Conservation (phyloP, 345 rosid genomes). For the Syzygium aqueum region DNA sequence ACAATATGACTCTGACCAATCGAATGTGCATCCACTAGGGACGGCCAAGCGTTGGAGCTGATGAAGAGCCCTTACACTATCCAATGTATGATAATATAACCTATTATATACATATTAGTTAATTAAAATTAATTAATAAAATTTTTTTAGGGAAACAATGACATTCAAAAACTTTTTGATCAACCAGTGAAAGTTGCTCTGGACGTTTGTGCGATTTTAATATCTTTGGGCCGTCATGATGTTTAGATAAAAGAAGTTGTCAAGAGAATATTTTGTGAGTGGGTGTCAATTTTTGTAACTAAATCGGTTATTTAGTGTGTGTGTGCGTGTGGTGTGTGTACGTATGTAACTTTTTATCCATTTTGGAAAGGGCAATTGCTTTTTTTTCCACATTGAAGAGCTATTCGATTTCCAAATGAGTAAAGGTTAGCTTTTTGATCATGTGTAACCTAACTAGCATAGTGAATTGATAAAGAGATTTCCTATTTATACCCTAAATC, state of each 20-base stretch:
- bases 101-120: neutral
- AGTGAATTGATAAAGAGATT: neutral
- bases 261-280: neutral
- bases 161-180: neutral
- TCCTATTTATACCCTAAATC: neutral
- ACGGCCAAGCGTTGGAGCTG: neutral
- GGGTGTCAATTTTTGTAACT: neutral
- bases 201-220: neutral
- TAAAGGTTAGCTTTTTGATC: neutral
- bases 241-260: neutral
- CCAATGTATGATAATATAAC: neutral
- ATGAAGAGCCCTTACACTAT: neutral
- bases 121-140: too few relatives aligned
- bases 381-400: neutral
- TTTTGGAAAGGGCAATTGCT: neutral
- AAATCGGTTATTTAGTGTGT: neutral
- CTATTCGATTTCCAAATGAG: neutral
- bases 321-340: neutral
- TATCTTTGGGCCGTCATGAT: neutral
- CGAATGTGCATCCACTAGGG: neutral
- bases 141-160: neutral
- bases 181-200: neutral
- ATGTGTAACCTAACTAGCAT: neutral
- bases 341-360: neutral
- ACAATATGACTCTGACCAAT: neutral